Evolutionary conservation across 2,329 filamentous ascomycete species (phyloP), one percentile per base, ranked within the genome.

Genomic region (Tolypocladium album): DNA sequence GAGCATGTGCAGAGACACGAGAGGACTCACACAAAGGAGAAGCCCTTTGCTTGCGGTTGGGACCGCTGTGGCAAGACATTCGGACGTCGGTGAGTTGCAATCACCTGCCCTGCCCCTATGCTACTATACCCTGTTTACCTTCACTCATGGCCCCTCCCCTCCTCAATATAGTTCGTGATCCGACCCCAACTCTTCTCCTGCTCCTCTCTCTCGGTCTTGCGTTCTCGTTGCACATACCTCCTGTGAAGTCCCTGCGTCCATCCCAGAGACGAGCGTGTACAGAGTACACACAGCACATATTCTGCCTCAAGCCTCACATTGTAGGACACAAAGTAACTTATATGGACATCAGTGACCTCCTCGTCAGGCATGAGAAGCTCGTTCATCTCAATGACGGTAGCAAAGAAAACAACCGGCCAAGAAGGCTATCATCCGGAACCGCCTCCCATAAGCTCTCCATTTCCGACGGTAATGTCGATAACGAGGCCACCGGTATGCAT

Each of bases 1-100:
- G 83, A 86, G 71, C 83, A 86, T 72, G 82, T 86, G 58, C 82
- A 86, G 71, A 78, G 83, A 68, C 83, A 86, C 70, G 82, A 85
- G 71, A 78, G 83, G 63, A 85, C 82, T 40, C 83, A 86, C 71
- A 86, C 83, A 65, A 86, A 86, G 67, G 83, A 86, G 72, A 86
- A 86, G 70, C 83, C 83, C 11, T 86, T 86, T 68, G 78, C 80
- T 57, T 86, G 83, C 66, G 75, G 68, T 63, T 84, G 82, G 80
- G 78, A 79, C 68, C 77, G 80, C 50, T 86, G 83, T 71, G 82
- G 83, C 56, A 85, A 85, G 73, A 83, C 79, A 1, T 86, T 86
- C 73, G 82, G 82, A 68, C 75, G 83, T 74, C 78, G 82, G 83
- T 86, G 71, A 78, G 82, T 78, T 64, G 59, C 56, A 53, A 42